Evolutionary conservation across 2,329 filamentous ascomycete genomes (phyloP).

Genomic region (Tympanopsis confertula): DNA sequence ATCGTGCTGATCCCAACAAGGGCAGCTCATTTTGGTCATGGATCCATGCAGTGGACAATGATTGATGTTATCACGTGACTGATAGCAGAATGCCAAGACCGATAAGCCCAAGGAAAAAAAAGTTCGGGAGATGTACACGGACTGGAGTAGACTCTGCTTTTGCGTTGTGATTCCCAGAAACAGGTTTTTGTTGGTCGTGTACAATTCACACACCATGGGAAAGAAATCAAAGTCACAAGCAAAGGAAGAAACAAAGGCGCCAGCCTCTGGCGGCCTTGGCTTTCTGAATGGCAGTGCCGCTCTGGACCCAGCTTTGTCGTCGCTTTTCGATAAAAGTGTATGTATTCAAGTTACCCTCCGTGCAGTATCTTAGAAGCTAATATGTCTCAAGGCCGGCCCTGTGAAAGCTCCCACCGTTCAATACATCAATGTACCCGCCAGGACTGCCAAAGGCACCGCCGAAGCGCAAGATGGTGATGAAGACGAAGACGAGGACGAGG

Average conservation of each 20-base stretch:
- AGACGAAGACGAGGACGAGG: constrained; percentile 7
- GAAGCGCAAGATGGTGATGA: not conserved
- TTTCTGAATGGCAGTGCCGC: constrained; percentile 9
- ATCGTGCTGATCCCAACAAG: too few species aligned
- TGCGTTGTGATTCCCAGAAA: too few species aligned
- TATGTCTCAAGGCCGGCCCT: constrained; percentile 1
- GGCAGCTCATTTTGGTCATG: too few species aligned
- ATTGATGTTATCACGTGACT: not conserved
- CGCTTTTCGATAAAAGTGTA: constrained; percentile 31
- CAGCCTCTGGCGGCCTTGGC: constrained; percentile 9
- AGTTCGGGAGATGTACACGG: too few species aligned
- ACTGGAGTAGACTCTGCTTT: too few species aligned
- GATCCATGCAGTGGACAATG: too few species aligned
- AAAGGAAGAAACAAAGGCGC: constrained; percentile 6
- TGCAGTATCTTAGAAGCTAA: not conserved
- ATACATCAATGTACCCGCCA: constrained; percentile 7
- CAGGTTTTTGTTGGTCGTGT: too few species aligned
- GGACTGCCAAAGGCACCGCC: constrained; percentile 6
- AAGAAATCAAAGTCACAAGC: not conserved
- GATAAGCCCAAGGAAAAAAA: not conserved
- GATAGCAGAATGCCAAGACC: not conserved
- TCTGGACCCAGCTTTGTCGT: constrained; percentile 27
- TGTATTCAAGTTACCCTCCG: constrained; percentile 10
- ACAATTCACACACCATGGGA: not conserved
- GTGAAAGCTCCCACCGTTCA: constrained; percentile 3